Evolutionary conservation across 2,329 filamentous ascomycete genomes (phyloP), one percentile per base, ranked within the genome.

Genomic region (Simplicillium sp.): DNA sequence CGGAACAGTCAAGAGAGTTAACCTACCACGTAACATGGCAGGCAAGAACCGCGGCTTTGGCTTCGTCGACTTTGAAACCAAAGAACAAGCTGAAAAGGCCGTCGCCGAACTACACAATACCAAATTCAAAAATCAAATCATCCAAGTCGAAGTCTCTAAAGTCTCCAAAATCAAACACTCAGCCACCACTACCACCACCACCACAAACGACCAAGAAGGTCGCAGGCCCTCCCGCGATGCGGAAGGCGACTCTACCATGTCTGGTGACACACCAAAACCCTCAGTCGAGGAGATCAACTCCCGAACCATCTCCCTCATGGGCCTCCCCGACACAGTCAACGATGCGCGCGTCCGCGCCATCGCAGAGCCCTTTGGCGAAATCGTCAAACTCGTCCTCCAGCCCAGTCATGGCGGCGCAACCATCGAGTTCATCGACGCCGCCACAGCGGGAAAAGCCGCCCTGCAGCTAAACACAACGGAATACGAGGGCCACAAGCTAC

Each of bases 261-360:
- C 50, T 20, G 53, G 52, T 54, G 40, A 56, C 0, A 37, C 38
- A 16, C 33, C 50, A 34, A 54, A 55, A 11, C 66, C 70, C 14
- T 67, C 70, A 1, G 60, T 65, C 7, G 59, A 58, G 6, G 71
- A 78, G 13, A 73, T 77, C 15, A 61, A 68, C 25, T 76, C 80
- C 38, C 80, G 87, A 39, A 92, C 86, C 1, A 72, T 97, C 38
- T 83, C 82, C 9, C 67, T 98, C 20, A 77, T 96, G 62, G 84
- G 89, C 46, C 68, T 98, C 1, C 87, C 92, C 1, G 92, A 97
- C 54, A 97, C 89, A 0, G 78, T 97, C 53, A 96, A 94, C 48
- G 87, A 94, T 53, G 79, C 84, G 2, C 86, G 89, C 25, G 77
- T 98, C 41, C 77, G 77, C 35, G 72, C 80, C 0, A 66, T 94